phyloP scores from a whole-genome alignment of 306 rosid genomes.

The Medicago arabica region DNA sequence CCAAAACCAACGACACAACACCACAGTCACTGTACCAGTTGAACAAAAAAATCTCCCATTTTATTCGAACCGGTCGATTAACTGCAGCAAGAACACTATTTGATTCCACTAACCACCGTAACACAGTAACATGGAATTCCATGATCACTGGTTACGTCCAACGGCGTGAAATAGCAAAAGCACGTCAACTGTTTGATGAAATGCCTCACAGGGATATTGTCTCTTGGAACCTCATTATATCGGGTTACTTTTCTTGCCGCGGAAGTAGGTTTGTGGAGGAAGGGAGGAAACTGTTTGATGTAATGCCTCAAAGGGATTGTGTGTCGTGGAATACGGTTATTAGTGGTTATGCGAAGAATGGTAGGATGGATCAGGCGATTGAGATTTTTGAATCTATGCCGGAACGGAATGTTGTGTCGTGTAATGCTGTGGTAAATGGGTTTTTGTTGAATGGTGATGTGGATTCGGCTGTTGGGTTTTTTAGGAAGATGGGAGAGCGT shows the following conservation, averaged over 20 bases:
- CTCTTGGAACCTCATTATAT: slow-evolving; percentile 56
- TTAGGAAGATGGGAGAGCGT: slow-evolving; percentile 46
- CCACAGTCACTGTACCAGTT: slow-evolving; percentile 13
- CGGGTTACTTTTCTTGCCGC: slow-evolving; percentile 48
- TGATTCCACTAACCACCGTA: slow-evolving; percentile 43
- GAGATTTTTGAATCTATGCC: slow-evolving; percentile 51
- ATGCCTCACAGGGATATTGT: slow-evolving; percentile 51
- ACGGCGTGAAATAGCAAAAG: slow-evolving; percentile 49
- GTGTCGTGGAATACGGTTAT: slow-evolving; percentile 61
- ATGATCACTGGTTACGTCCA: slow-evolving; percentile 51
- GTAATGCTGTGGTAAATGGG: slow-evolving; percentile 55
- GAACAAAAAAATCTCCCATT: slow-evolving; percentile 51
- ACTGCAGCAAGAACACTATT: slow-evolving; percentile 51
- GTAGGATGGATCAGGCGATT: slow-evolving; percentile 56
- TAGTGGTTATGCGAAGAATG: slow-evolving; percentile 55
- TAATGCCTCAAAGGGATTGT: slow-evolving; percentile 51
- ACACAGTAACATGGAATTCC: slow-evolving; percentile 50
- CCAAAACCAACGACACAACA: slow-evolving; percentile 15
- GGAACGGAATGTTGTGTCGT: slow-evolving; percentile 48
- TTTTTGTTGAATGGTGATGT: slow-evolving; percentile 58
- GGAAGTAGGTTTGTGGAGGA: slow-evolving; percentile 43
- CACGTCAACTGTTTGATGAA: slow-evolving; percentile 52
- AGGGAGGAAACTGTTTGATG: slow-evolving; percentile 51
- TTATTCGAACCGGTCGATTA: slow-evolving; percentile 50
- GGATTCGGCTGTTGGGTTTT: slow-evolving; percentile 42